A percentile compares a stretch with the other conserved stretches of the same genome.
phyloP scores from a whole-genome alignment of 805 yeast species.

The Cyberlindnera mycetangii region DNA sequence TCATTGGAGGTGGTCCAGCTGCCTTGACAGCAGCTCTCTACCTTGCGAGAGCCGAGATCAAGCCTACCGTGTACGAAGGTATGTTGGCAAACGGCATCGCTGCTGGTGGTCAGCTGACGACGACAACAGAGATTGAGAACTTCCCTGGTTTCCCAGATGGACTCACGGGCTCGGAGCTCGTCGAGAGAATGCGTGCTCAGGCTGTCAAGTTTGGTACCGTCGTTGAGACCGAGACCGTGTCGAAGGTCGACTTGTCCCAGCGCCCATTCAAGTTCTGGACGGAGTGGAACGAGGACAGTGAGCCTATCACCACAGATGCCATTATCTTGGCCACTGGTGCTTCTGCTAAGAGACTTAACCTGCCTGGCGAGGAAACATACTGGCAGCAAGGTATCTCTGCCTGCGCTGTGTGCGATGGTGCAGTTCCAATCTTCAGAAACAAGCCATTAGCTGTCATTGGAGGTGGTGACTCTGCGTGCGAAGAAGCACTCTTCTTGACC shows the following conservation, averaged over 20 bases:
- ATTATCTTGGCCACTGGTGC: conserved; percentile 97
- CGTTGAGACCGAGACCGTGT: conserved; percentile 90
- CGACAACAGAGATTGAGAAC: conserved; percentile 98
- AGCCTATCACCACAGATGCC: conserved; percentile 90
- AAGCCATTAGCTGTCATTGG: conserved; percentile 97
- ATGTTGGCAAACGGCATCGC: conserved; percentile 95
- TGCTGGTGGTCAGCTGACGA: conserved; percentile 98
- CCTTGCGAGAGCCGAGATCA: conserved; percentile 92
- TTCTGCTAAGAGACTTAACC: conserved; percentile 87
- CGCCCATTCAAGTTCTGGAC: conserved; percentile 97
- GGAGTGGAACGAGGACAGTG: conserved; percentile 89
- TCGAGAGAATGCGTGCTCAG: conserved; percentile 94
- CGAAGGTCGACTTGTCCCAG: conserved; percentile 83
- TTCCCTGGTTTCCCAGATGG: conserved; percentile 99
- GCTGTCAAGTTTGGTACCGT: conserved; percentile 87
- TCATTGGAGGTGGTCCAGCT: conserved; percentile 97
- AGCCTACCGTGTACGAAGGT: conserved; percentile 93
- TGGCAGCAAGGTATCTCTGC: conserved; percentile 99
- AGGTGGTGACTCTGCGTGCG: conserved; percentile 99
- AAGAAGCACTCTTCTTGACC: conserved; percentile 95
- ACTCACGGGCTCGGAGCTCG: conserved; percentile 78
- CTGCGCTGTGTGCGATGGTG: conserved; percentile 99
- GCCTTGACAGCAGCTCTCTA: conserved; percentile 99
- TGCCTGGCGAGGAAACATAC: conserved; percentile 96
- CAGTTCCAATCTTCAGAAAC: conserved; percentile 97